Evolutionary conservation across 1,139 yeast genomes (phyloP), one percentile per base, ranked within the genome.

Genomic region (Tardiomyces depauwii): DNA sequence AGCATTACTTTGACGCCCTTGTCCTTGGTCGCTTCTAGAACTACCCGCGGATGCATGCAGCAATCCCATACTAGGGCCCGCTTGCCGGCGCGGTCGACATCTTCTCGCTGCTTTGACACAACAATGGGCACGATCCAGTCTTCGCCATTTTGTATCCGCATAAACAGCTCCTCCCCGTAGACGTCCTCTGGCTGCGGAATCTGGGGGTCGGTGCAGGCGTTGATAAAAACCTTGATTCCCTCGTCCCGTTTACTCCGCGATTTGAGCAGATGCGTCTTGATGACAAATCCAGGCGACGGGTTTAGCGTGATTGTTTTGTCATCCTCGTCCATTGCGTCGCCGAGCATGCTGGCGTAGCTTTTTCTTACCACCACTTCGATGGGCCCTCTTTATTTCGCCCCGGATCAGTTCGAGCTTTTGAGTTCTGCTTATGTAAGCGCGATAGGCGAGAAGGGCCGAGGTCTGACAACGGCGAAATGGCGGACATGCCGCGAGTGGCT

Each of bases 51-150:
- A 42, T 64, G 55, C 54, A 63, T 56, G 50, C 66, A 80, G 60
- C 95, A 86, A 60, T 87, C 95, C 56, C 78, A 77, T 2, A 85
- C 87, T 39, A 74, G 66, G 33, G 87, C 77, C 16, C 69, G 64
- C 10, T 68, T 66, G 0, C 93, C 94, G 55, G 80, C 79, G 60
- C 86, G 86, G 58, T 88, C 96, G 16, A 52, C 62, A 39, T 74
- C 80, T 11, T 57, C 55, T 16, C 80, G 61, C 46, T 74, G 74
- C 0, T 70, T 66, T 0, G 89, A 78, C 0, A 85, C 76, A 0
- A 83, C 73, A 10, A 87, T 77, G 1, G 96, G 96, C 2, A 87
- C 82, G 50, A 83, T 89, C 95, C 95, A 87, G 56, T 80, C 72
- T 55, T 81, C 80, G 40, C 78, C 78, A 61, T 80, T 77, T 25